Evolutionary conservation across 1,284 basidiomycete genomes (phyloP).

Genomic region (Melampsora americana): DNA sequence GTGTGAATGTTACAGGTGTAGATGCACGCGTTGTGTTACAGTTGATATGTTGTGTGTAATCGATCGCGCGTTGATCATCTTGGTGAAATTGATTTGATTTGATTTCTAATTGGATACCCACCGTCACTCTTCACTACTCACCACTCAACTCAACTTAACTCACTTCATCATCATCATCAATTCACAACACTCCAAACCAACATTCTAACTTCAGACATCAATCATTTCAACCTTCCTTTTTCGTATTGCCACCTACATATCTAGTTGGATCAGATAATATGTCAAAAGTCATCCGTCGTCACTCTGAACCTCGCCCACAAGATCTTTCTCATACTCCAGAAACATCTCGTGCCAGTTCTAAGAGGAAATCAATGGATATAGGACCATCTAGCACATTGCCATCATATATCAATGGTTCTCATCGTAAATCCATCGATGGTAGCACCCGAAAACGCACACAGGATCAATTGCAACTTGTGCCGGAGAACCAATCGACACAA

Average conservation of each 20-base stretch:
- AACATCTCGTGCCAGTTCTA: neutral
- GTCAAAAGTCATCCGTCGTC: constrained; percentile 5
- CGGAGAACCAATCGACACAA: neutral
- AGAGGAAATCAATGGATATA: neutral
- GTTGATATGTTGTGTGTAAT: too few species aligned
- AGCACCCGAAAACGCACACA: neutral
- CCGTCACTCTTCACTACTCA: neutral
- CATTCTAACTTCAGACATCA: too few species aligned
- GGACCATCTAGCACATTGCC: neutral
- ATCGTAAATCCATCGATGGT: neutral
- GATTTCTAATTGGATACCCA: neutral
- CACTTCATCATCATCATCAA: neutral
- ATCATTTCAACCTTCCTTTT: too few species aligned
- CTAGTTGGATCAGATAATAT: neutral
- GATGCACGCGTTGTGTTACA: too few species aligned
- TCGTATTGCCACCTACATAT: too few species aligned
- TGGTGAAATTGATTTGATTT: too few species aligned
- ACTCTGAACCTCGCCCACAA: neutral
- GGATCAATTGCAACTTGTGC: too few species aligned
- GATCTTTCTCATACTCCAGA: neutral
- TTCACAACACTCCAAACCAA: too few species aligned
- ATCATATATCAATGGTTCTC: neutral
- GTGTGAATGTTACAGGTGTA: too few species aligned
- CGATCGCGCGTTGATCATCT: neutral
- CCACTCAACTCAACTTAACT: neutral